phyloP scores from a whole-genome alignment of 1,284 basidiomycete species.

The Boletus sp. region DNA sequence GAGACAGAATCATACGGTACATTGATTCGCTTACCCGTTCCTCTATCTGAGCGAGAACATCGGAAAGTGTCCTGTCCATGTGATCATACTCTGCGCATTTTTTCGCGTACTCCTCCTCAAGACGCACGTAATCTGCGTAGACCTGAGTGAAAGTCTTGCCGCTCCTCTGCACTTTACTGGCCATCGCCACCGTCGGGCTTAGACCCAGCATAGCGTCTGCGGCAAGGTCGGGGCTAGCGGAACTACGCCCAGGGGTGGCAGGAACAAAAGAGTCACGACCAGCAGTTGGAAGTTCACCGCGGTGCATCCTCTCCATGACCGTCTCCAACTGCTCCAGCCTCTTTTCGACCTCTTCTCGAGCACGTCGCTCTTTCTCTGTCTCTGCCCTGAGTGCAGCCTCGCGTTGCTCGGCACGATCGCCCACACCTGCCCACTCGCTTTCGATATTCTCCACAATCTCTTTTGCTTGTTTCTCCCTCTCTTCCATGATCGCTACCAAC shows the following conservation, averaged over 20 bases:
- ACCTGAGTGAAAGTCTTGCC: slow-evolving; percentile 91
- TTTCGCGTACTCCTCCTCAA: slow-evolving; percentile 81
- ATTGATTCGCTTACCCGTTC: slow-evolving; percentile 68
- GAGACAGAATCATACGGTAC: not conserved
- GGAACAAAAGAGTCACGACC: slow-evolving; percentile 48
- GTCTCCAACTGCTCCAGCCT: slow-evolving; percentile 62
- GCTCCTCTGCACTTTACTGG: slow-evolving; percentile 71
- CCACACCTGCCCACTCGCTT: slow-evolving; percentile 73
- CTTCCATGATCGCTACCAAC: slow-evolving; percentile 80
- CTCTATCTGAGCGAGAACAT: slow-evolving; percentile 83
- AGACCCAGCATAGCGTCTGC: slow-evolving; percentile 63
- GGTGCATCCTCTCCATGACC: slow-evolving; percentile 65
- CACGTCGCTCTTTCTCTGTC: slow-evolving; percentile 62
- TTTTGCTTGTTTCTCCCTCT: slow-evolving; percentile 79
- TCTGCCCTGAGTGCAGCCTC: slow-evolving; percentile 69
- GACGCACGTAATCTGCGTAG: slow-evolving; percentile 84
- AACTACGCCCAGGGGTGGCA: slow-evolving; percentile 53
- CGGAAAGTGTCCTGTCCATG: slow-evolving; percentile 75
- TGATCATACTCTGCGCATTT: slow-evolving; percentile 82
- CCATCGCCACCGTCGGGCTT: slow-evolving; percentile 86
- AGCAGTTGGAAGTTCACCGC: slow-evolving; percentile 68
- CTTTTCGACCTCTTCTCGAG: slow-evolving; percentile 65
- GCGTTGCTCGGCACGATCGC: slow-evolving; percentile 67
- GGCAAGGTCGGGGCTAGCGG: slow-evolving; percentile 46
- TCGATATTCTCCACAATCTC: slow-evolving; percentile 79